Percentiles rank a stretch among this genome's conserved stretches.
phyloP scores from a whole-genome alignment of 225 moss, liverwort and hornwort genomes.

The Physcomitrellopsis africana region DNA sequence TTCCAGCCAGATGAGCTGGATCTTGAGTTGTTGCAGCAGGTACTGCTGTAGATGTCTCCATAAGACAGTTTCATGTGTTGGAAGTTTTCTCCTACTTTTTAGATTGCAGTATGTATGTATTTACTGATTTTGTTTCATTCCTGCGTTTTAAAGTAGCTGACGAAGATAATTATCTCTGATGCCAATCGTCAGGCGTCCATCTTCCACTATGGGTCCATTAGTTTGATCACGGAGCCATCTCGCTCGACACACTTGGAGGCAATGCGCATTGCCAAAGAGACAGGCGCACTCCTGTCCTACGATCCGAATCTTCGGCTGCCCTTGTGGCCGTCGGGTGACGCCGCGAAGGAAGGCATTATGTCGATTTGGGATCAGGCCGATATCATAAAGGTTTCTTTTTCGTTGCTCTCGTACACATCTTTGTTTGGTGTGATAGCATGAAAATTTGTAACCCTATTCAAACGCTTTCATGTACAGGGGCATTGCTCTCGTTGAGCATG shows the following conservation, averaged over 20 bases:
- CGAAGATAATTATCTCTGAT: background rate
- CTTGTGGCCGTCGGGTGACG: conserved; percentile 78
- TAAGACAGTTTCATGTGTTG: background rate
- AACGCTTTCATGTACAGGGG: no score
- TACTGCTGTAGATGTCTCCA: conserved; percentile 18
- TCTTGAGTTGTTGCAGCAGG: conserved; percentile 70
- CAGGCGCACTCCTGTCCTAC: conserved; percentile 81
- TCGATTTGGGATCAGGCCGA: conserved; percentile 84
- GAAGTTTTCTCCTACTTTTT: no score
- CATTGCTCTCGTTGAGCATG: background rate
- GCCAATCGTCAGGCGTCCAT: conserved; percentile 62
- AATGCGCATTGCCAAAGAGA: conserved; percentile 77
- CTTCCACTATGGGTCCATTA: conserved; percentile 93
- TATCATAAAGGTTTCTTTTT: conserved; percentile 51
- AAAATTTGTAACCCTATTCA: no score
- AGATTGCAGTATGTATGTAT: background rate
- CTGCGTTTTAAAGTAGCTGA: background rate
- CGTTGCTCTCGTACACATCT: background rate
- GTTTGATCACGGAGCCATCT: conserved; percentile 86
- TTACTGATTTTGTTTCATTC: conserved; percentile 16
- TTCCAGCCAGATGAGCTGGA: conserved; percentile 68
- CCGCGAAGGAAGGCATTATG: conserved; percentile 78
- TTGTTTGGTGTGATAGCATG: background rate
- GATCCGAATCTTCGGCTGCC: conserved; percentile 88
- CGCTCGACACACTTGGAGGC: conserved; percentile 90